A percentile compares a stretch with the other conserved stretches of the same genome.
Evolutionary conservation across 1,284 basidiomycete species (phyloP).

Genomic region (Somion occarium): DNA sequence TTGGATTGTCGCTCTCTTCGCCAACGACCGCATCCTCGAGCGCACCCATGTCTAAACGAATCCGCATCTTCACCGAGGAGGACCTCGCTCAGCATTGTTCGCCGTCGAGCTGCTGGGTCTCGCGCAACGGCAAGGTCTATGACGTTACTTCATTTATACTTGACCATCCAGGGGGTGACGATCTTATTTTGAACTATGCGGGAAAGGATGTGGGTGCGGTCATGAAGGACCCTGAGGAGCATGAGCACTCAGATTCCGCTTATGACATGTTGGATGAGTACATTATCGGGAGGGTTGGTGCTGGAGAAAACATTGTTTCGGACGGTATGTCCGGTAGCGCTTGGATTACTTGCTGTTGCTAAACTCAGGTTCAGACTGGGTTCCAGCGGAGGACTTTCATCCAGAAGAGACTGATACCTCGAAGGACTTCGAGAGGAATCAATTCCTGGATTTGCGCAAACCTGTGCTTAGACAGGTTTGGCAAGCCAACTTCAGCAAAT

Average conservation of each 20-base stretch:
- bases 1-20: slow-evolving; percentile 2
- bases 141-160: slow-evolving; percentile 71
- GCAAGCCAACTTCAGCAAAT: slow-evolving; percentile 85
- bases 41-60: slow-evolving; percentile 50
- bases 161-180: slow-evolving; percentile 87
- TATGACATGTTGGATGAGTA: slow-evolving; percentile 93
- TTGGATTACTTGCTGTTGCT: slow-evolving; percentile 4
- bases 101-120: slow-evolving; percentile 68
- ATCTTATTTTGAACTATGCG: slow-evolving; percentile 74
- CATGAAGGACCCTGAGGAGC: slow-evolving; percentile 84
- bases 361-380: slow-evolving; percentile 59
- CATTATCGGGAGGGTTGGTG: slow-evolving; percentile 75
- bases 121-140: slow-evolving; percentile 71
- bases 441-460: slow-evolving; percentile 89
- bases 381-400: slow-evolving; percentile 82
- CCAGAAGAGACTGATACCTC: slow-evolving; percentile 81
- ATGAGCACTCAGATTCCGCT: slow-evolving; percentile 91
- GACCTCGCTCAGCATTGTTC: slow-evolving; percentile 63
- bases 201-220: slow-evolving; percentile 79
- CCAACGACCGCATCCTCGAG: slow-evolving; percentile 11
- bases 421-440: slow-evolving; percentile 81
- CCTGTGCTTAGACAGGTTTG: slow-evolving; percentile 86
- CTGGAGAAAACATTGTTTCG: slow-evolving; percentile 69
- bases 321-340: slow-evolving; percentile 55
- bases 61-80: slow-evolving; percentile 67